Evolutionary conservation across 2,329 filamentous ascomycete species (phyloP).

Genomic region (Seiridium cupressi): DNA sequence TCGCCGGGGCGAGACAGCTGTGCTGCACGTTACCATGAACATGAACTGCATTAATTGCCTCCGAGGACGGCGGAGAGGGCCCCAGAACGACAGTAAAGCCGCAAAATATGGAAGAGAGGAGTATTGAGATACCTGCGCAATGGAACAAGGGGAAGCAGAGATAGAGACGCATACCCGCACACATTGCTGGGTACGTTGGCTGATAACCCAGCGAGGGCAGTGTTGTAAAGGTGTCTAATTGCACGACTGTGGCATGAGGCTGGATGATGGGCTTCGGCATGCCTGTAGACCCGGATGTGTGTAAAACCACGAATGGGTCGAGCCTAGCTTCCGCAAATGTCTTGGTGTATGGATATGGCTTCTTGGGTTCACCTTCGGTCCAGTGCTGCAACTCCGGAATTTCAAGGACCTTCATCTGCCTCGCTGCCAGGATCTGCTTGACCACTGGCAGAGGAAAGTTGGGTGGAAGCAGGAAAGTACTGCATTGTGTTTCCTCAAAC

Average conservation of each 20-base stretch:
- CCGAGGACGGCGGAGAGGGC: constrained; percentile 20
- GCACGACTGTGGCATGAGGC: constrained; percentile 4
- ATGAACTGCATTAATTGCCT: constrained; percentile 12
- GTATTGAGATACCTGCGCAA: constrained; percentile 11
- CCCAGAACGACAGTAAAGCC: constrained; percentile 22
- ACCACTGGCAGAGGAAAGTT: constrained; percentile 18
- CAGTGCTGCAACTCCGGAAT: constrained; percentile 8
- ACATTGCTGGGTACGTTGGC: constrained; percentile 7
- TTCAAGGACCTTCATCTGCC: constrained; percentile 16
- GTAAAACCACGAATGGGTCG: constrained; percentile 30
- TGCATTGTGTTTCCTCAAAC: constrained; percentile 18
- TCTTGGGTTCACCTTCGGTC: constrained; percentile 10
- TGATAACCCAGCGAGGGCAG: constrained; percentile 2
- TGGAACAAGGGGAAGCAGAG: constrained; percentile 17
- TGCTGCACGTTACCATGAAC: constrained; percentile 16
- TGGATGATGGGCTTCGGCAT: constrained; percentile 10
- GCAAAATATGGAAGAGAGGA: constrained; percentile 20
- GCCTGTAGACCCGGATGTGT: constrained; percentile 36
- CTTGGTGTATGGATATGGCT: constrained; percentile 28
- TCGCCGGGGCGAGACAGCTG: constrained; percentile 14
- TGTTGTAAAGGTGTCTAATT: not conserved
- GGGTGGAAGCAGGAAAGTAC: constrained; percentile 18
- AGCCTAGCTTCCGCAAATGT: constrained; percentile 26
- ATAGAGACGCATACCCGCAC: constrained; percentile 12
- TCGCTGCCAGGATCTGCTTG: constrained; percentile 21